Evolutionary conservation across 176 grass and related monocot species (phyloP).

Genomic region (Ensete glaucum): DNA sequence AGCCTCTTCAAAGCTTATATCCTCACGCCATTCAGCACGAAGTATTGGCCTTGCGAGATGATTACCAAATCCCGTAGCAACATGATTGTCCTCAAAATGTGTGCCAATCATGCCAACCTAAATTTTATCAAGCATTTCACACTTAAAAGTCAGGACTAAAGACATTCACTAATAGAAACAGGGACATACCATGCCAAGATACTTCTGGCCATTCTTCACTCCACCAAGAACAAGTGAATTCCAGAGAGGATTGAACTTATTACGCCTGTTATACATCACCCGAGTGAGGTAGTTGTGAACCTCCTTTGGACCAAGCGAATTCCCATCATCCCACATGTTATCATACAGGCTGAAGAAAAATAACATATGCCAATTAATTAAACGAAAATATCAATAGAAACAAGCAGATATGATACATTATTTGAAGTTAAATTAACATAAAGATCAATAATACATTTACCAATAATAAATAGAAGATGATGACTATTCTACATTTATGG

Average conservation of each 20-base stretch:
- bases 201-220: constrained; percentile 91
- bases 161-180: neutral
- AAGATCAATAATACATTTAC: neutral
- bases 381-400: neutral
- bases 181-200: constrained; percentile 80
- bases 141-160: constrained; percentile 15
- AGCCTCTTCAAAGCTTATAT: constrained; percentile 95
- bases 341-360: constrained; percentile 57
- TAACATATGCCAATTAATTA: neutral
- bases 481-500: neutral
- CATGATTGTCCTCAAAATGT: constrained; percentile 90
- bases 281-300: constrained; percentile 79
- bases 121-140: constrained; percentile 2
- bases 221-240: constrained; percentile 93
- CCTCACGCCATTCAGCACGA: constrained; percentile 84
- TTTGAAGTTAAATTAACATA: neutral
- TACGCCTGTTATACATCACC: constrained; percentile 94
- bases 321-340: constrained; percentile 99
- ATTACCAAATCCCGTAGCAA: constrained; percentile 99
- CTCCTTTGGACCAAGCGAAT: constrained; percentile 95
- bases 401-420: neutral
- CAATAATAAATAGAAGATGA: neutral
- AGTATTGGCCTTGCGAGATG: constrained; percentile 90
- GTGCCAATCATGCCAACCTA: constrained; percentile 99
- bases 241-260: constrained; percentile 97